phyloP scores from a whole-genome alignment of 768 basidiomycete genomes.

The Rhodotorula taiwanensis region DNA sequence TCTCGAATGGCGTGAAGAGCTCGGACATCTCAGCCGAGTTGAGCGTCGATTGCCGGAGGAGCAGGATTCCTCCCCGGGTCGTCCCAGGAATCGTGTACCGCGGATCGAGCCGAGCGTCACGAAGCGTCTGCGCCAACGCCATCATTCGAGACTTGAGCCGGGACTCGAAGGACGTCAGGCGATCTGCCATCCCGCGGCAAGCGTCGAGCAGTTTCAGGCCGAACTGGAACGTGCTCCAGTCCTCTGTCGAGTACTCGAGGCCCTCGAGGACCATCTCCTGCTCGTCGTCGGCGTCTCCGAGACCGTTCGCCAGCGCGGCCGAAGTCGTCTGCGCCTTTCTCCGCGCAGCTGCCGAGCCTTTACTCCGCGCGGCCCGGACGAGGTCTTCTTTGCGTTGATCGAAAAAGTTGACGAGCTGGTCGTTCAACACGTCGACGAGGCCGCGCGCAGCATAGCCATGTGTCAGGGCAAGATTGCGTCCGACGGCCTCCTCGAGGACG shows the following conservation, averaged over 20 bases:
- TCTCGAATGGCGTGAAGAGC: constrained; percentile 51
- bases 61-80: constrained; percentile 58
- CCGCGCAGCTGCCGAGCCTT: constrained; percentile 16
- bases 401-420: constrained; percentile 64
- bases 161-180: constrained; percentile 61
- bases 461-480: constrained; percentile 69
- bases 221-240: constrained; percentile 80
- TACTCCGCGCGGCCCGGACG: constrained; percentile 7
- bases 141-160: constrained; percentile 58
- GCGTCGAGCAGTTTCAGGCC: constrained; percentile 77
- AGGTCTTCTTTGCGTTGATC: constrained; percentile 30
- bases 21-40: constrained; percentile 70
- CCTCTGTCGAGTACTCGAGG: constrained; percentile 73
- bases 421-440: constrained; percentile 67
- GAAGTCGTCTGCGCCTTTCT: constrained; percentile 52
- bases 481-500: constrained; percentile 70
- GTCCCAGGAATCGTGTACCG: constrained; percentile 56
- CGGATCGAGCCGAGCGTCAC: constrained; percentile 55
- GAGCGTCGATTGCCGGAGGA: constrained; percentile 72
- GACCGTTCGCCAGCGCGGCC: constrained; percentile 32
- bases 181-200: constrained; percentile 64
- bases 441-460: constrained; percentile 77
- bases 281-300: constrained; percentile 41
- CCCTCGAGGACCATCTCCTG: constrained; percentile 55
- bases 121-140: constrained; percentile 58